Percentiles rank a stretch among this genome's conserved stretches.
Conservation (phyloP, 1,139 yeast species). For the Sugiyamaella neomexicana region DNA sequence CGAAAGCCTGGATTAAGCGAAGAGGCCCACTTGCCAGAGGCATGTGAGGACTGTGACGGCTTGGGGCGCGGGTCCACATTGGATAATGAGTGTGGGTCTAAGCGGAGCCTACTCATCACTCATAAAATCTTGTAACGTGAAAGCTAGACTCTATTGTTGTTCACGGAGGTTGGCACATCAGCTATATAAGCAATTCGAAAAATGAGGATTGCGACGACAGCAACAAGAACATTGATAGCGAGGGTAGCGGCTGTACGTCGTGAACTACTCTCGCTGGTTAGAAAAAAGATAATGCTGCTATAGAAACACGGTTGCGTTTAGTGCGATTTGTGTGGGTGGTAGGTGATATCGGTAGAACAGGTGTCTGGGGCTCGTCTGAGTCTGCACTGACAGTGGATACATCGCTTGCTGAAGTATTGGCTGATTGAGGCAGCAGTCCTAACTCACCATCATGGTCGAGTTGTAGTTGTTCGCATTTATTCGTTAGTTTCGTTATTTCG, state of each 20-base stretch:
- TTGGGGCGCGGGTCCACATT: too few species aligned
- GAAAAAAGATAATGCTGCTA: slow-evolving; percentile 25
- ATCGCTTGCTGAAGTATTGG: slow-evolving; percentile 5
- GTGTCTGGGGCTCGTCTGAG: slow-evolving; percentile 8
- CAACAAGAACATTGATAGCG: slow-evolving; percentile 20
- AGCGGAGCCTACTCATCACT: too few species aligned
- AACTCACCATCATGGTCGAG: background rate
- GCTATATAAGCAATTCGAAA: slow-evolving; percentile 8
- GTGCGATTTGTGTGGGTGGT: background rate
- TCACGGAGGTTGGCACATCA: slow-evolving; percentile 7
- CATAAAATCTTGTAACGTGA: background rate
- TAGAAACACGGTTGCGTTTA: slow-evolving; percentile 1
- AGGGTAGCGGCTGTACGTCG: slow-evolving; percentile 28
- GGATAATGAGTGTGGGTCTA: too few species aligned
- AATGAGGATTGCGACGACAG: slow-evolving; percentile 14
- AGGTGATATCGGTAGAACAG: background rate
- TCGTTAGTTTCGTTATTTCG: slow-evolving; percentile 24
- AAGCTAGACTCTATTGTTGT: background rate
- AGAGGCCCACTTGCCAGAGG: slow-evolving; percentile 1
- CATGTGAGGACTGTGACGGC: background rate
- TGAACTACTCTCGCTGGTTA: slow-evolving; percentile 29
- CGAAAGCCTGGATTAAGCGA: too few species aligned
- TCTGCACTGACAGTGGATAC: background rate
- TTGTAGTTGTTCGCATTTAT: slow-evolving; percentile 19
- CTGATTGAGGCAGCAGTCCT: background rate